These are phyloP conservation scores for Cutaneotrichosporon mucoides DNA, from an alignment of 1,284 basidiomycete species.

Conservation along the genomic window DNA sequence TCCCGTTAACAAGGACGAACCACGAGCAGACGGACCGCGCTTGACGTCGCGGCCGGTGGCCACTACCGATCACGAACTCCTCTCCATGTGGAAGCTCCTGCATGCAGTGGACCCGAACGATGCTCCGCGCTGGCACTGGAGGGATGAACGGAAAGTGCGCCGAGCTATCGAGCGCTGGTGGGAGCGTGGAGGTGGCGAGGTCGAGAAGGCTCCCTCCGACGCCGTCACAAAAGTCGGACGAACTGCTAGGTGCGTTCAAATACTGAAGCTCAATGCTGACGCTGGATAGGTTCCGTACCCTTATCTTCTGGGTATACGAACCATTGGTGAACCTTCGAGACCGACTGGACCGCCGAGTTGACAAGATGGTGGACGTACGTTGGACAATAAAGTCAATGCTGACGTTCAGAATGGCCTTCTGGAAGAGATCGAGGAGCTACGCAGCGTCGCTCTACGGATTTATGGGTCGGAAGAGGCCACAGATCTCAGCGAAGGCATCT, in stretches of 20 bases:
- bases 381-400: neutral
- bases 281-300: conserved; percentile 63
- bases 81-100: conserved; percentile 66
- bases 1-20: conserved; percentile 17
- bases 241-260: no score
- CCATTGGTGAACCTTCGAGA: conserved; percentile 61
- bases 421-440: conserved; percentile 65
- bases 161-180: conserved; percentile 75
- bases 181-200: conserved; percentile 64
- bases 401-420: conserved; percentile 67
- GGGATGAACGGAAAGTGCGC: conserved; percentile 83
- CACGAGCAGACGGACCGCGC: conserved; percentile 26
- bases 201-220: neutral
- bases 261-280: no score
- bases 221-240: neutral
- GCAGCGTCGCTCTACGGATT: conserved; percentile 41
- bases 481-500: conserved; percentile 63
- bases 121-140: conserved; percentile 90
- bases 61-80: conserved; percentile 51
- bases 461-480: conserved; percentile 37
- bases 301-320: conserved; percentile 91
- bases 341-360: conserved; percentile 74
- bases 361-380: conserved; percentile 78
- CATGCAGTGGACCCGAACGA: conserved; percentile 67
- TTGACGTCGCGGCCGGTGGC: conserved; percentile 50